Evolutionary conservation across 345 rosid genomes (phyloP).

Genomic region (Populus deltoides): DNA sequence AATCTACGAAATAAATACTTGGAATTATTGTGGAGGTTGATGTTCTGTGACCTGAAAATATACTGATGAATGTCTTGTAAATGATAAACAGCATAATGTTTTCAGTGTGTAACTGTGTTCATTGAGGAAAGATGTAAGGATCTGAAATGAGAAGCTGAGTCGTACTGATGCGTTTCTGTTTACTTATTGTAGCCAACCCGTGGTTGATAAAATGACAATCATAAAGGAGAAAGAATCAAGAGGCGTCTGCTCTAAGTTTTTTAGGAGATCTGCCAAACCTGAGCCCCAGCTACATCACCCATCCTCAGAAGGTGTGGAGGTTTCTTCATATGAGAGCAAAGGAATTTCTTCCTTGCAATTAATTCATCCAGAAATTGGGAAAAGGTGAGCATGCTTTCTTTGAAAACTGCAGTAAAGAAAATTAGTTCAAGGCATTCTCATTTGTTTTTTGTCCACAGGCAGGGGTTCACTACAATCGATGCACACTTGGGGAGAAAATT

Average conservation of each 20-base stretch:
- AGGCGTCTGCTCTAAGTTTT: conserved; percentile 31
- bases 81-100: not conserved
- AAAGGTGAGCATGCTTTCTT: conserved; percentile 20
- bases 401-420: not conserved
- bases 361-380: conserved; percentile 19
- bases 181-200: conserved; percentile 27
- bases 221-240: conserved; percentile 39
- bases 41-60: not conserved
- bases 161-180: not conserved
- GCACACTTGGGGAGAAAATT: conserved; percentile 29
- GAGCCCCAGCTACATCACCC: conserved; percentile 29
- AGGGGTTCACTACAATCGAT: conserved; percentile 14
- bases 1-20: not conserved
- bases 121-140: not conserved
- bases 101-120: not conserved
- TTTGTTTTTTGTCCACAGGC: conserved; percentile 30
- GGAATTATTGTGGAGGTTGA: not conserved
- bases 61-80: not conserved
- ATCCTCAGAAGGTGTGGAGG: conserved; percentile 24
- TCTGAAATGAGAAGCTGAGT: not conserved
- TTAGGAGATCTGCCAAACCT: conserved; percentile 32
- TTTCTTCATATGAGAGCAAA: conserved; percentile 30
- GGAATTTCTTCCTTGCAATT: conserved; percentile 16
- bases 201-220: conserved; percentile 18
- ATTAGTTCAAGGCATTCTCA: not conserved